Percentiles rank a stretch among this genome's conserved stretches.
Evolutionary conservation across 257 asterid genomes (phyloP).

Genomic region (Solanum acaule): DNA sequence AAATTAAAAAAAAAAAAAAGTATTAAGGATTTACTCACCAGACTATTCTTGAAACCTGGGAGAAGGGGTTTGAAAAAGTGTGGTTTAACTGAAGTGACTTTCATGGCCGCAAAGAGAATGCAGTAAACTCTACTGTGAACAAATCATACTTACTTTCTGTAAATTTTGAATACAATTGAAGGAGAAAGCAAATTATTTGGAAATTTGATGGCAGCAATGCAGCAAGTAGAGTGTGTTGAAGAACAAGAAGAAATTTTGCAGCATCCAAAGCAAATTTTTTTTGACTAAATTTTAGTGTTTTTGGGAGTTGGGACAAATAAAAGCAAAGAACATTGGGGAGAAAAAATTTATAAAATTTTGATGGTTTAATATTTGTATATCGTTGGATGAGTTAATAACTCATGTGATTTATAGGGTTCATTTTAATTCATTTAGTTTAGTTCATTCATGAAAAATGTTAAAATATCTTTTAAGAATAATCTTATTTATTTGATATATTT

Average conservation of each 20-base stretch:
- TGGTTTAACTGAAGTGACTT: background rate
- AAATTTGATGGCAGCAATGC: background rate
- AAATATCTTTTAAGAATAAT: too few relatives aligned
- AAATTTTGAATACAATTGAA: background rate
- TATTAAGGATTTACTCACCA: background rate
- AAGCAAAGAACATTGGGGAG: background rate
- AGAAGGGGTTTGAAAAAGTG: slow-evolving; percentile 11
- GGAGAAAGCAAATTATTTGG: background rate
- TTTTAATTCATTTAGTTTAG: too few relatives aligned
- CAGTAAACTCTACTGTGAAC: background rate
- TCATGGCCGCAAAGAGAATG: background rate
- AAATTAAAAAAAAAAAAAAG: background rate
- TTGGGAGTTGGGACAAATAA: background rate
- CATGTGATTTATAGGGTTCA: too few relatives aligned
- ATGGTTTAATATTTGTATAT: too few relatives aligned
- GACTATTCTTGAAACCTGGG: slow-evolving; percentile 6
- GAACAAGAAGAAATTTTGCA: background rate
- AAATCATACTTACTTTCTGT: background rate
- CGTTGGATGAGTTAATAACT: too few relatives aligned
- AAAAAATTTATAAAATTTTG: too few relatives aligned
- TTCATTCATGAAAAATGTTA: too few relatives aligned
- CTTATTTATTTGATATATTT: too few relatives aligned
- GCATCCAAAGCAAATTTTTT: background rate
- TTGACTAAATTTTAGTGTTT: background rate
- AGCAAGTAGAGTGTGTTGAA: background rate